Evolutionary conservation across 106 monocot species (phyloP).

Genomic region (Alisma plantagoaquatica): DNA sequence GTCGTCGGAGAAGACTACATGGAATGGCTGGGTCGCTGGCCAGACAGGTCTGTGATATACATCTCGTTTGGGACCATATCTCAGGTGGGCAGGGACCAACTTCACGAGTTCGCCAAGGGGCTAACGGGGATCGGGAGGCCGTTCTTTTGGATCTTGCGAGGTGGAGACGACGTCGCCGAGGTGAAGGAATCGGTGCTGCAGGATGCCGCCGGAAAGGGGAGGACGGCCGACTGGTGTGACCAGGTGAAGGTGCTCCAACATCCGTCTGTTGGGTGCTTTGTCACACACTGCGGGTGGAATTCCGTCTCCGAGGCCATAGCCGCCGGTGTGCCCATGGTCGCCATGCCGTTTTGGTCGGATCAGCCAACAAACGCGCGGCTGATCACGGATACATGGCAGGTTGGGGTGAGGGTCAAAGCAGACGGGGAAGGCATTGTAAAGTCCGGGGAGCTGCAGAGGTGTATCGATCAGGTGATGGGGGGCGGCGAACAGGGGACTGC

Average conservation of each 20-base stretch:
- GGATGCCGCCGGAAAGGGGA: slow-evolving; percentile 14
- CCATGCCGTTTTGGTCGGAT: slow-evolving; percentile 10
- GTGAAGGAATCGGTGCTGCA: too few species aligned
- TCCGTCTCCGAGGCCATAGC: slow-evolving; percentile 9
- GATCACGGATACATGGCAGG: slow-evolving; percentile 3
- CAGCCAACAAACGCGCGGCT: slow-evolving; percentile 11
- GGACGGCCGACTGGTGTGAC: slow-evolving; percentile 28
- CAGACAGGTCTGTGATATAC: slow-evolving; percentile 46
- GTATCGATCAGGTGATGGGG: slow-evolving; percentile 5
- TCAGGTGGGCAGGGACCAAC: slow-evolving; percentile 14
- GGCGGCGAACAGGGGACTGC: background rate
- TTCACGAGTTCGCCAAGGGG: slow-evolving; percentile 23
- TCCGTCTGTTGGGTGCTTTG: slow-evolving; percentile 25
- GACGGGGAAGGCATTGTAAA: slow-evolving; percentile 5
- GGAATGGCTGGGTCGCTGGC: slow-evolving; percentile 26
- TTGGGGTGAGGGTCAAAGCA: slow-evolving; percentile 4
- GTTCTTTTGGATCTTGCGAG: slow-evolving; percentile 43
- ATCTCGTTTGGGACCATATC: slow-evolving; percentile 52
- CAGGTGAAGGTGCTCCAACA: slow-evolving; percentile 20
- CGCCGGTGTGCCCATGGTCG: slow-evolving; percentile 24
- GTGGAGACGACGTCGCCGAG: slow-evolving; percentile 6
- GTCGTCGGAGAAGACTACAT: background rate
- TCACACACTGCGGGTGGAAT: slow-evolving; percentile 27
- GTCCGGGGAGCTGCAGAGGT: slow-evolving; percentile 10
- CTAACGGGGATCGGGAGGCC: slow-evolving; percentile 24